Base-by-base conservation (phyloP, 164 flowering plant species). In the Annona cherimola region DNA sequence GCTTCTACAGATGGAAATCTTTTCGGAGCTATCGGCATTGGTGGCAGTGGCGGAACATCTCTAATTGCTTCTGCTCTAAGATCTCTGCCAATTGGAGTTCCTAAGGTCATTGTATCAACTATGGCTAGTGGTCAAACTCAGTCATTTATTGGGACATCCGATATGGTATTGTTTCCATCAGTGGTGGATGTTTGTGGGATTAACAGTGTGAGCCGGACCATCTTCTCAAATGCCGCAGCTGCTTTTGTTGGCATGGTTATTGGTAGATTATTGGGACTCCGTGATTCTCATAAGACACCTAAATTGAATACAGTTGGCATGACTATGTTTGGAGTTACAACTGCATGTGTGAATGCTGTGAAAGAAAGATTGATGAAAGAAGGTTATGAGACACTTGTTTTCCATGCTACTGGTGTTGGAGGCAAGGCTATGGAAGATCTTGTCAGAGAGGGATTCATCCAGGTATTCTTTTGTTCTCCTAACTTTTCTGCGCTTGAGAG, bases 281-380 rank as follows among this genome's bases (percentile, higher is more conserved):
- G 57, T 70, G 79, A 79, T 45, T 71, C 80, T 73, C 0, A 20
- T 61, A 69, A 40, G 42, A 66, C 2, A 45, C 46, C 39, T 68
- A 76, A 74, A 44, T 90, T 87, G 68, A 69, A 71, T 14, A 92
- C 97, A 11, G 91, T 95, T 73, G 99, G 96, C 55, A 67, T 95
- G 60, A 95, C 97, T 16, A 95, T 95, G 99, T 91, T 90, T 84
- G 98, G 99, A 61, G 97, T 95, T 59, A 95, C 99, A n/a, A 95
- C 98, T 73, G 90, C 96, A 3, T 91, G 99, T 73, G 98, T 91
- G 18, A 85, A 80, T 85, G 86, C 86, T 82, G 94, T 90, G 39
- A 89, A 87, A 68, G 92, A 91, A 59, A 87, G 89, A 73, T 79
- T 95, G 83, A 50, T 35, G 57, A 84, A 81, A 73, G 89, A 89